A percentile compares a stretch with the other conserved stretches of the same genome.
phyloP scores from a whole-genome alignment of 2,329 filamentous ascomycete genomes.

The Fusarium chuoi region DNA sequence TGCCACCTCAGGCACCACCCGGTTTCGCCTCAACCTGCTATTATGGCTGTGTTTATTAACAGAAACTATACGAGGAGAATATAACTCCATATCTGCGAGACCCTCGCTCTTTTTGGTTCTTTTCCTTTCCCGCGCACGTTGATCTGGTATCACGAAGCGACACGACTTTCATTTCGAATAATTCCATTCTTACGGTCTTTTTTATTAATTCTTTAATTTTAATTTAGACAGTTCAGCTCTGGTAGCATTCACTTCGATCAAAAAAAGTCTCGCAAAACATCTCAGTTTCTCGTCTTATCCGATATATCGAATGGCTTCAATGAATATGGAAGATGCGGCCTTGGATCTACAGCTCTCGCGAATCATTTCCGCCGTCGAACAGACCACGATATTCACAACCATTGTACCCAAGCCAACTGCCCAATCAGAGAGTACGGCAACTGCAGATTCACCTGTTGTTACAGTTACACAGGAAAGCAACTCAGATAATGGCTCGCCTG shows the following conservation, averaged over 20 bases:
- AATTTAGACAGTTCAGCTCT: slow-evolving; percentile 19
- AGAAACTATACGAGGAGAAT: background rate
- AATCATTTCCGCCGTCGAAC: slow-evolving; percentile 35
- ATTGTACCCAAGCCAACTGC: slow-evolving; percentile 30
- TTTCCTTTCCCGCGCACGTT: slow-evolving; percentile 12
- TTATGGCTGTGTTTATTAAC: background rate
- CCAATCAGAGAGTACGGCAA: slow-evolving; percentile 4
- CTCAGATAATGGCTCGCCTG: background rate
- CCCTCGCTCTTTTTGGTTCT: background rate
- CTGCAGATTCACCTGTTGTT: background rate
- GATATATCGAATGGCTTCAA: background rate
- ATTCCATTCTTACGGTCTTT: slow-evolving; percentile 23
- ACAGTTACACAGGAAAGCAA: slow-evolving; percentile 21
- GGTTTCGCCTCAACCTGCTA: slow-evolving; percentile 34
- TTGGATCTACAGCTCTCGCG: slow-evolving; percentile 36
- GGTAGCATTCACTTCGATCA: slow-evolving; percentile 1
- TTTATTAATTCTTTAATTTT: slow-evolving; percentile 15
- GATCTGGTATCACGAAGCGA: slow-evolving; percentile 29
- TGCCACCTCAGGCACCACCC: slow-evolving; percentile 31
- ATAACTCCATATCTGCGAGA: slow-evolving; percentile 15
- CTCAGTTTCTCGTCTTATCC: background rate
- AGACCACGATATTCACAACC: slow-evolving; percentile 38
- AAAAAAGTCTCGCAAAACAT: background rate
- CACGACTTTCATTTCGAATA: slow-evolving; percentile 23
- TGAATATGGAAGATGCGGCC: slow-evolving; percentile 15